Conservation (phyloP, 78 protist genomes). For the Dictyostelium capitatum region DNA sequence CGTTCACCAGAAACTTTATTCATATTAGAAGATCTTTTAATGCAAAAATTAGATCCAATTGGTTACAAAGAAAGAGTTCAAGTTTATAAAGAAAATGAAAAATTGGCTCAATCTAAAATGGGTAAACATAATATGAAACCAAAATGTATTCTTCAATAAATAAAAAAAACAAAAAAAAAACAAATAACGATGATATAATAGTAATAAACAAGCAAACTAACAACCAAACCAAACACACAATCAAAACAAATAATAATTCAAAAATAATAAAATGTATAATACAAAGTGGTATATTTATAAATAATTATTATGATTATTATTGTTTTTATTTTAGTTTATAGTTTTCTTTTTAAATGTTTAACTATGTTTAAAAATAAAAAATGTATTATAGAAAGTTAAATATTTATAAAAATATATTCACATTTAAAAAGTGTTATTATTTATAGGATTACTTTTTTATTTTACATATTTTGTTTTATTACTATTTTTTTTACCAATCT, state of each 20-base stretch:
- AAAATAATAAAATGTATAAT: neutral
- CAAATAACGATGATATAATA: neutral
- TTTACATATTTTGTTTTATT: too few relatives aligned
- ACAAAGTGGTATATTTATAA: too few relatives aligned
- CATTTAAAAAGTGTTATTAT: too few relatives aligned
- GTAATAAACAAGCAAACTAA: neutral
- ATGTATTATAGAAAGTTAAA: too few relatives aligned
- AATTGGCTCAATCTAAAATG: constrained; percentile 66
- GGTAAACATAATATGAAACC: constrained; percentile 75
- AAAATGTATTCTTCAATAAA: constrained; percentile 81
- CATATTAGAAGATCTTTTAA: constrained; percentile 80
- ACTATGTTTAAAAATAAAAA: too few relatives aligned
- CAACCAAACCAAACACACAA: neutral
- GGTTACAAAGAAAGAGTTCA: constrained; percentile 81
- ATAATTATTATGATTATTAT: too few relatives aligned
- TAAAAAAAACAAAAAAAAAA: neutral
- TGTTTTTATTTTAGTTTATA: too few relatives aligned
- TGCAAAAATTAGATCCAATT: constrained; percentile 84
- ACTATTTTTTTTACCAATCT: too few relatives aligned
- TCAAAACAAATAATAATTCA: neutral
- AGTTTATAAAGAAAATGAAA: constrained; percentile 80
- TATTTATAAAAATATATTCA: too few relatives aligned
- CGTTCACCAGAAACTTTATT: constrained; percentile 82
- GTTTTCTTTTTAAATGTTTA: too few relatives aligned
- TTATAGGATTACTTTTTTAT: too few relatives aligned